Evolutionary conservation across 177 flowering plant species (phyloP).

Genomic region (Telopea speciosissima): DNA sequence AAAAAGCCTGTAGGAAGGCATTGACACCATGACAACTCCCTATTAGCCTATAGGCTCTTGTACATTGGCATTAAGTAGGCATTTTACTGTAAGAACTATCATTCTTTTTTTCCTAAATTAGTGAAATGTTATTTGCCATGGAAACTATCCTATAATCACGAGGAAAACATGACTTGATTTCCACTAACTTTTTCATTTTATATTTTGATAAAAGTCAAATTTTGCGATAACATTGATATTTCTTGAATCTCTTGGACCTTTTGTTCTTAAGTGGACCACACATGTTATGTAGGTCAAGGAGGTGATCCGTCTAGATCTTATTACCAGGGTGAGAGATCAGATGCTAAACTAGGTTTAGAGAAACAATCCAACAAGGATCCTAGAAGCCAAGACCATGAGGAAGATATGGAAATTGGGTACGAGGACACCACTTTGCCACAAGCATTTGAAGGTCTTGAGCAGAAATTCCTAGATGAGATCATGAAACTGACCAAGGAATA

Average conservation of each 20-base stretch:
- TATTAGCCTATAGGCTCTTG: too few species aligned
- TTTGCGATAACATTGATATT: background rate
- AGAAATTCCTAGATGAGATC: constrained; percentile 58
- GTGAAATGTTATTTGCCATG: too few species aligned
- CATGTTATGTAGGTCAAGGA: constrained; percentile 39
- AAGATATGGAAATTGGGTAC: constrained; percentile 55
- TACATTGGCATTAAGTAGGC: too few species aligned
- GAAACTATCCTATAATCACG: too few species aligned
- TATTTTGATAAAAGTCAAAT: background rate
- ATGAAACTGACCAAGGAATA: constrained; percentile 53
- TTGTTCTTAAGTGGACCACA: background rate
- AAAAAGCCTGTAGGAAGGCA: too few species aligned
- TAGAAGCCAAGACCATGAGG: constrained; percentile 35
- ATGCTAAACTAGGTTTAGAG: constrained; percentile 32
- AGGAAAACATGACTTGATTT: background rate
- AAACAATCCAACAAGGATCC: constrained; percentile 36
- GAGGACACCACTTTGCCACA: constrained; percentile 32
- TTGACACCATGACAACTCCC: too few species aligned
- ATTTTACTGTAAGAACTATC: too few species aligned
- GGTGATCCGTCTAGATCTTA: constrained; percentile 35
- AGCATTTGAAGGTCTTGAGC: constrained; percentile 55
- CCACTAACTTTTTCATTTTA: background rate
- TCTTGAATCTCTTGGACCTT: too few species aligned
- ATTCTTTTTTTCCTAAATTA: too few species aligned
- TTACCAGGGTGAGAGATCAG: constrained; percentile 40